Evolutionary conservation across 139 green algal genomes (phyloP).

Genomic region (Klebsormidium nitens): DNA sequence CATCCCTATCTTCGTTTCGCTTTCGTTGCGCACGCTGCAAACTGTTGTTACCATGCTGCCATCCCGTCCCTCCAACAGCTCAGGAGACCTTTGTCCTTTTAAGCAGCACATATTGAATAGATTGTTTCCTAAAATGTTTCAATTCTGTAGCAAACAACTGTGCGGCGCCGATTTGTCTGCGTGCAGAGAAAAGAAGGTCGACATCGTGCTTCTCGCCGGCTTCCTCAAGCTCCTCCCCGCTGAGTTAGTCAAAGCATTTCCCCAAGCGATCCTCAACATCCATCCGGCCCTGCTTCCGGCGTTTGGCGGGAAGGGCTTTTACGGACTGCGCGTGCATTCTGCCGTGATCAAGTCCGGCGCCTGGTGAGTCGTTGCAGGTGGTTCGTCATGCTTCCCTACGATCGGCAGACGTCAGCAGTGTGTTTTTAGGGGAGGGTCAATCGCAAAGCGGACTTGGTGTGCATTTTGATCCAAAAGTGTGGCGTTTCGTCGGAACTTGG

Average conservation of each 20-base stretch:
- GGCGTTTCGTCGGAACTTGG: too few relatives aligned
- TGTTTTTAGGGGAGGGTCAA: too few relatives aligned
- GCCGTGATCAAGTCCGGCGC: slow-evolving; percentile 84
- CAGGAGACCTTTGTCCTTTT: too few relatives aligned
- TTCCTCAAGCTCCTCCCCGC: slow-evolving; percentile 91
- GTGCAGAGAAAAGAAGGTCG: slow-evolving; percentile 46
- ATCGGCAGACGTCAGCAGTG: too few relatives aligned
- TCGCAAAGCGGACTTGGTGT: too few relatives aligned
- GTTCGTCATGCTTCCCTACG: background rate
- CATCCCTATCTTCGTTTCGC: background rate
- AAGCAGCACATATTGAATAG: too few relatives aligned
- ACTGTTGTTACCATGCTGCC: background rate
- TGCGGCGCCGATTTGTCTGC: too few relatives aligned
- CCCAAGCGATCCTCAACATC: slow-evolving; percentile 91
- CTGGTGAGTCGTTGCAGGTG: slow-evolving; percentile 9
- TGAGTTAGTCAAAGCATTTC: slow-evolving; percentile 67
- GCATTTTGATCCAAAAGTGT: too few relatives aligned
- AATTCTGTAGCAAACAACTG: slow-evolving; percentile 47
- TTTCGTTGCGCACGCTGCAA: background rate
- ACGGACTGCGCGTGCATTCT: slow-evolving; percentile 82
- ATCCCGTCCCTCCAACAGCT: background rate
- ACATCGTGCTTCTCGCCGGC: slow-evolving; percentile 86
- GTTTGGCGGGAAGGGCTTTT: slow-evolving; percentile 95
- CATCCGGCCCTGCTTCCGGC: slow-evolving; percentile 92
- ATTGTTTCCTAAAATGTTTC: background rate